These are phyloP conservation scores for Crepidotus variabilis DNA, from an alignment of 768 basidiomycete genomes.

Conservation along the genomic window DNA sequence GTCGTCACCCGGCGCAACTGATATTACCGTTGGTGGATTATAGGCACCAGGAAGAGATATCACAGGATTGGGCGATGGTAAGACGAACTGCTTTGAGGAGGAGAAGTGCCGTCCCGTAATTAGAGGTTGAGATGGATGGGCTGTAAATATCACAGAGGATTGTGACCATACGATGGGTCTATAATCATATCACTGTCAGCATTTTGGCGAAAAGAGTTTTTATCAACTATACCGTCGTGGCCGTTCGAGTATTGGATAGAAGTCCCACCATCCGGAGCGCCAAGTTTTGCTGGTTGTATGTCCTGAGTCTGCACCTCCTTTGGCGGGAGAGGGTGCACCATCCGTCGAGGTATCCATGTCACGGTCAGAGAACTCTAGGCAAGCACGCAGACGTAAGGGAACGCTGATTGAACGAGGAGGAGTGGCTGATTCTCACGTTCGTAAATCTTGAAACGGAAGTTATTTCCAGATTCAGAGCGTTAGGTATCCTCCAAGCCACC, in stretches of 20 bases:
- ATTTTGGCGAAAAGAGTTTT: not conserved
- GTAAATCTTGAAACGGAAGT: not conserved
- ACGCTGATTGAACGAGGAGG: not conserved
- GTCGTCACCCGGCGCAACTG: slow-evolving; percentile 51
- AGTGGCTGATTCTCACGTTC: not conserved
- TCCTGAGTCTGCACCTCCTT: slow-evolving; percentile 33
- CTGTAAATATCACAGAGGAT: slow-evolving; percentile 64
- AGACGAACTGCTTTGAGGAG: slow-evolving; percentile 59
- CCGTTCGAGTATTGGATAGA: slow-evolving; percentile 56
- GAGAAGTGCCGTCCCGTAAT: slow-evolving; percentile 66
- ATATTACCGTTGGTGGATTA: slow-evolving; percentile 60
- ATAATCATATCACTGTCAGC: slow-evolving; percentile 5
- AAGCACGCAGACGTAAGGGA: no score
- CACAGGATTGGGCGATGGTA: slow-evolving; percentile 53
- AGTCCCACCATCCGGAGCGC: slow-evolving; percentile 74
- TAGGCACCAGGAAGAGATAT: slow-evolving; percentile 43
- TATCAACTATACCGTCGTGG: slow-evolving; percentile 41
- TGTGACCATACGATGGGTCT: slow-evolving; percentile 74
- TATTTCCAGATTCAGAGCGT: not conserved
- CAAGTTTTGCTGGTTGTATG: slow-evolving; percentile 30
- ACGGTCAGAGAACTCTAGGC: not conserved
- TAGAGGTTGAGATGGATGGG: slow-evolving; percentile 59
- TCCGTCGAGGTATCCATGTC: slow-evolving; percentile 3
- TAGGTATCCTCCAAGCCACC: slow-evolving; percentile 16
- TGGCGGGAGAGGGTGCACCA: slow-evolving; percentile 2